Conservation (phyloP, 164 flowering plant genomes). For the Aristolochia fimbriata region DNA sequence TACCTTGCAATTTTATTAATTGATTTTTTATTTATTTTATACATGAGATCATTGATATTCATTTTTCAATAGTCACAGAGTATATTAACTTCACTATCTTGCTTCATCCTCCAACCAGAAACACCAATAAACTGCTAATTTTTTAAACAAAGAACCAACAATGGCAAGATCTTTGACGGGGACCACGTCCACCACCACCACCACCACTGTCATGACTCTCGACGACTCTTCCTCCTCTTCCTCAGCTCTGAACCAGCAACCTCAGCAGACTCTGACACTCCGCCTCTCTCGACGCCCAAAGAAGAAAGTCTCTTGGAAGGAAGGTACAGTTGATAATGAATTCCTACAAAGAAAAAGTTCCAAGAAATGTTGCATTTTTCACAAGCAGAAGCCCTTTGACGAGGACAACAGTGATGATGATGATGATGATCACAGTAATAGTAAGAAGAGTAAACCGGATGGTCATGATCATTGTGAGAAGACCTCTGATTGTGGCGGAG, state of each 20-base stretch:
- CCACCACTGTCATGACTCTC: slow-evolving; percentile 26
- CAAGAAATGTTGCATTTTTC: slow-evolving; percentile 91
- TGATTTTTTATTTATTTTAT: no score
- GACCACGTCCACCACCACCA: slow-evolving; percentile 12
- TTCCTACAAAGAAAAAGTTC: slow-evolving; percentile 83
- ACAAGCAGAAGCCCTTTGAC: slow-evolving; percentile 85
- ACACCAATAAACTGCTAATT: no score
- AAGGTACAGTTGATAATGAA: slow-evolving; percentile 94
- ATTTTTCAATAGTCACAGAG: no score
- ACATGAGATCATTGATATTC: no score
- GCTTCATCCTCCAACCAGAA: no score
- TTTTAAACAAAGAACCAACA: background rate
- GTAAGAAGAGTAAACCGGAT: background rate
- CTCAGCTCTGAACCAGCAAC: slow-evolving; percentile 21
- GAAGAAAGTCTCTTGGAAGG: slow-evolving; percentile 94
- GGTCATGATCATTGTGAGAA: slow-evolving; percentile 2
- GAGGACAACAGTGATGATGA: slow-evolving; percentile 85
- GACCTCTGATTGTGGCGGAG: background rate
- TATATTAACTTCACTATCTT: no score
- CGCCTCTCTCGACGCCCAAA: slow-evolving; percentile 37
- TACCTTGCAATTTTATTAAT: no score
- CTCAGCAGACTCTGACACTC: slow-evolving; percentile 42
- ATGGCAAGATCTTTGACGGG: slow-evolving; percentile 21
- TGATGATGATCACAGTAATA: slow-evolving; percentile 8
- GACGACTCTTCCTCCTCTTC: slow-evolving; percentile 25